These are phyloP conservation scores for Collariella sp. DNA, from an alignment of 495 filamentous ascomycete genomes.

Conservation along the genomic window DNA sequence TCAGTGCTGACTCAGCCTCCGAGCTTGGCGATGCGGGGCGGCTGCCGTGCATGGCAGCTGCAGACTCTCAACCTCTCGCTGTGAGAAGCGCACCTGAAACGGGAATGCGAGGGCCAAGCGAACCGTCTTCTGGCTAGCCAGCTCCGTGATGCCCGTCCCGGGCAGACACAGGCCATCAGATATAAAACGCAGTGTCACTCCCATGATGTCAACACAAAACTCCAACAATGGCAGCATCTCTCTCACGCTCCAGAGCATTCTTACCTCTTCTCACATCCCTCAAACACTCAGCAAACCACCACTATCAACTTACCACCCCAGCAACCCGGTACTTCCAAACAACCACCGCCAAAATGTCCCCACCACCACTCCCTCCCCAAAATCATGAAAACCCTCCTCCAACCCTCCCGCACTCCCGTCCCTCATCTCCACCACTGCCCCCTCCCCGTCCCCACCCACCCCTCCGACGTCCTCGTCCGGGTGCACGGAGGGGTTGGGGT, in stretches of 20 bases:
- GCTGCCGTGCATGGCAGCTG: too few relatives aligned
- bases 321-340: not conserved
- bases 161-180: too few relatives aligned
- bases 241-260: too few relatives aligned
- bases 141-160: not conserved
- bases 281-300: too few relatives aligned
- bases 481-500: slow-evolving; percentile 45
- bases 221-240: too few relatives aligned
- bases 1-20: not conserved
- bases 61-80: too few relatives aligned
- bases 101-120: not conserved
- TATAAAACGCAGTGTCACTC: not conserved
- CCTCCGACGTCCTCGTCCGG: slow-evolving; percentile 51
- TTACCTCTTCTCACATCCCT: too few relatives aligned
- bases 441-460: slow-evolving; percentile 21
- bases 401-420: slow-evolving; percentile 18
- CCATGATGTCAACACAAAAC: too few relatives aligned
- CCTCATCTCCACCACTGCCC: slow-evolving; percentile 21
- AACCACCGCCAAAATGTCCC: slow-evolving; percentile 9
- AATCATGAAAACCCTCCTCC: slow-evolving; percentile 27
- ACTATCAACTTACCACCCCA: not conserved
- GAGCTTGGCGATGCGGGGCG: slow-evolving; percentile 3
- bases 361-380: slow-evolving; percentile 14
- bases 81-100: not conserved
- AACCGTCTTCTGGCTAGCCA: not conserved